These are phyloP conservation scores for Detonula confervacea DNA, from an alignment of 352 stramenopile species.

Conservation along the genomic window DNA sequence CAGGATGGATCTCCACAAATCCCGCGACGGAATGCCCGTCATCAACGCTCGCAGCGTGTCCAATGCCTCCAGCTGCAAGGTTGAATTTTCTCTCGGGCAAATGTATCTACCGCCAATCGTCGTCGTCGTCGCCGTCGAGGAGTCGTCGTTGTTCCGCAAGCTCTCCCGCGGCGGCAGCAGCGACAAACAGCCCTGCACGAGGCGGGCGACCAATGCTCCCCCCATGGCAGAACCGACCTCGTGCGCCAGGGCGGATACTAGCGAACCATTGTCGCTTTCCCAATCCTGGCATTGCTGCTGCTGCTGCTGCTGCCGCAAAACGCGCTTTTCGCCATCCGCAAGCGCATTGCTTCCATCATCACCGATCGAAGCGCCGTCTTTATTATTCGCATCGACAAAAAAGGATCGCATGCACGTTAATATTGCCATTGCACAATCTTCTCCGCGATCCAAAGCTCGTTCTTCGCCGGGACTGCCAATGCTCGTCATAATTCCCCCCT, in stretches of 20 bases:
- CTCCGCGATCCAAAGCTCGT: conserved; percentile 39
- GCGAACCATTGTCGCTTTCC: too few species aligned
- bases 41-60: conserved; percentile 42
- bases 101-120: not conserved
- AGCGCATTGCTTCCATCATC: too few species aligned
- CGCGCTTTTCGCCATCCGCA: too few species aligned
- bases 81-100: conserved; percentile 5
- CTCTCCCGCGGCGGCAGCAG: conserved; percentile 11
- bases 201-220: conserved; percentile 44
- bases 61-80: conserved; percentile 47
- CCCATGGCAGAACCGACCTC: conserved; percentile 40
- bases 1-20: conserved; percentile 51
- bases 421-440: conserved; percentile 45
- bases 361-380: not conserved
- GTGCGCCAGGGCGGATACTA: conserved; percentile 2
- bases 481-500: not conserved
- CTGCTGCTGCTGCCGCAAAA: too few species aligned
- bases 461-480: too few species aligned
- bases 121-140: conserved; percentile 2
- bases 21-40: conserved; percentile 20
- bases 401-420: conserved; percentile 36
- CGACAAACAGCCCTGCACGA: conserved; percentile 51
- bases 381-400: not conserved
- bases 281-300: too few species aligned
- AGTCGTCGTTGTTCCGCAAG: not conserved